Percentiles rank a stretch among this genome's conserved stretches.
phyloP scores from a whole-genome alignment of 192 early-diverging fungal genomes.

The Kickxella alabastrina region DNA sequence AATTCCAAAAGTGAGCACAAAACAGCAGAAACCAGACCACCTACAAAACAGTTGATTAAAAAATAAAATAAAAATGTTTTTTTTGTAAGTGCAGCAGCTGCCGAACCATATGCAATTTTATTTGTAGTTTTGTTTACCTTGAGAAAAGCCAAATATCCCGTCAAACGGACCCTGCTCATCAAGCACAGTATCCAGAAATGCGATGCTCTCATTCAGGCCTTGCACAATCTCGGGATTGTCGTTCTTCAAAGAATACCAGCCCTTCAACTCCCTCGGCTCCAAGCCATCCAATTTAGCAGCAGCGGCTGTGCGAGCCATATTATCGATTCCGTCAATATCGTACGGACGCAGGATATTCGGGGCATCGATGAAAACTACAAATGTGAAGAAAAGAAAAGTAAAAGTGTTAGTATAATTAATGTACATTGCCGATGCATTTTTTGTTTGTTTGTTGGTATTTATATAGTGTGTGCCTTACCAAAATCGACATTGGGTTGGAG shows the following conservation, averaged over 20 bases:
- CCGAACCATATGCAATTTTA: not conserved
- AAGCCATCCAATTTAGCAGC: too few relatives aligned
- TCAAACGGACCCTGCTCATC: conserved; percentile 42
- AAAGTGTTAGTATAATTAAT: too few relatives aligned
- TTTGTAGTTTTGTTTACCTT: conserved; percentile 18
- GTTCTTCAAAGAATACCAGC: too few relatives aligned
- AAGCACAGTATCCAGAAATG: conserved; percentile 20
- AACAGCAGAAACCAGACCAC: conserved; percentile 37
- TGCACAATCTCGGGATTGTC: conserved; percentile 24
- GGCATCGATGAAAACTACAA: conserved; percentile 40
- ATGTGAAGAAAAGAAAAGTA: too few relatives aligned
- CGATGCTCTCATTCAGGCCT: conserved; percentile 32
- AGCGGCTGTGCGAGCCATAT: too few relatives aligned
- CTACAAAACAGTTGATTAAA: conserved; percentile 11
- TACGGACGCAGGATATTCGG: conserved; percentile 39
- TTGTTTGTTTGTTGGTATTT: conserved; percentile 2
- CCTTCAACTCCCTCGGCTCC: too few relatives aligned
- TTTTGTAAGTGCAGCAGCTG: too few relatives aligned
- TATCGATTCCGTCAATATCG: conserved; percentile 40
- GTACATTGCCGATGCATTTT: too few relatives aligned
- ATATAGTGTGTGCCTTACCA: conserved; percentile 11
- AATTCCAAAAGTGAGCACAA: conserved; percentile 34
- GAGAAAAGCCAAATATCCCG: conserved; percentile 45
- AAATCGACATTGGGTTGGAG: conserved; percentile 33
- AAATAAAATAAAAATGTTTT: not conserved